Evolutionary conservation across 176 grass and related monocot species (phyloP).

Genomic region (Oryza longistaminata): DNA sequence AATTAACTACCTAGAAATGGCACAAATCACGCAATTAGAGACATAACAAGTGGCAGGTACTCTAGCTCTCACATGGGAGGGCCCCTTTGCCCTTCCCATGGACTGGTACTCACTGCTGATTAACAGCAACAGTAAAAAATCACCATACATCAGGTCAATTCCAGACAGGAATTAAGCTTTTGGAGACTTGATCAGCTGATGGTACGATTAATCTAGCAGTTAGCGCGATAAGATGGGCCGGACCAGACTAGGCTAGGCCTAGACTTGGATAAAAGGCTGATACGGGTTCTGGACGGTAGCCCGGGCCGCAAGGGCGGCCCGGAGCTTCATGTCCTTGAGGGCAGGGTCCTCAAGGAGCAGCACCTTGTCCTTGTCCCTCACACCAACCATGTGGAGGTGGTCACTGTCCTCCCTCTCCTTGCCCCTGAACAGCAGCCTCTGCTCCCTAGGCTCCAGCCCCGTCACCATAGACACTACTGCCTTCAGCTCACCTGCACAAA

Average conservation of each 20-base stretch:
- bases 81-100: conserved; percentile 31
- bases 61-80: conserved; percentile 28
- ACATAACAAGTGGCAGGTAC: background rate
- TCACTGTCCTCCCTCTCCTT: conserved; percentile 89
- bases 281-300: background rate
- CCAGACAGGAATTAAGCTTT: background rate
- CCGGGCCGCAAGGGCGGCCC: conserved; percentile 15
- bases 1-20: conserved; percentile 13
- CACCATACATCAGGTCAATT: background rate
- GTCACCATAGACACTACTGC: conserved; percentile 62
- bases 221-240: background rate
- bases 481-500: conserved; percentile 76
- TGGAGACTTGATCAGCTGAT: background rate
- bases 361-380: conserved; percentile 86
- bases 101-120: conserved; percentile 23
- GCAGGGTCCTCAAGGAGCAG: conserved; percentile 85
- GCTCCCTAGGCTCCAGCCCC: conserved; percentile 71
- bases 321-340: conserved; percentile 75
- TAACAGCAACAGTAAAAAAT: background rate
- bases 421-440: conserved; percentile 86
- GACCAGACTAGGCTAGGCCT: background rate
- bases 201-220: background rate
- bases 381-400: conserved; percentile 92
- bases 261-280: conserved; percentile 33
- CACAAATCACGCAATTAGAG: background rate